Evolutionary conservation across 2,329 filamentous ascomycete genomes (phyloP).

Genomic region (Botrytis galanthina): DNA sequence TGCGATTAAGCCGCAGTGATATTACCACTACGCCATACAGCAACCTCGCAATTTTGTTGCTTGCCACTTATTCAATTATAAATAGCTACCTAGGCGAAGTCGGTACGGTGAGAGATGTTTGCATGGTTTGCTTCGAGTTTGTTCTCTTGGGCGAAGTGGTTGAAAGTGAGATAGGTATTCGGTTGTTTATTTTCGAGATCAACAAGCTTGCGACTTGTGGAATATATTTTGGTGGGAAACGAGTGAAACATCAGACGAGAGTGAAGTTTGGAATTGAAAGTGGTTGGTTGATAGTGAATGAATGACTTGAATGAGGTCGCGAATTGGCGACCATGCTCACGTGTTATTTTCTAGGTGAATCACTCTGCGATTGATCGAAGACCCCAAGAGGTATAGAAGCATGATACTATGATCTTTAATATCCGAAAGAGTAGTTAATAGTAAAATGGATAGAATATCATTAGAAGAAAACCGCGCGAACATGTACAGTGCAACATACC

Average conservation of each 20-base stretch:
- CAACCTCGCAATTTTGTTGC: conserved; percentile 10
- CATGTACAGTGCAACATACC: no score
- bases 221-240: not conserved
- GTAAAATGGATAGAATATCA: not conserved
- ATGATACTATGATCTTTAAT: not conserved
- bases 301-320: not conserved
- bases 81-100: not conserved
- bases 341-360: not conserved
- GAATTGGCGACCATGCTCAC: not conserved
- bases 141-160: not conserved
- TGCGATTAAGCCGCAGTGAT: not conserved
- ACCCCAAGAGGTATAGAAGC: rapidly evolving
- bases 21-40: conserved; percentile 9
- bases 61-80: not conserved
- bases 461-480: not conserved
- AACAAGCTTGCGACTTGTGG: not conserved
- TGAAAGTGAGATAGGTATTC: not conserved
- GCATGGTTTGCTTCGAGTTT: not conserved
- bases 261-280: not conserved
- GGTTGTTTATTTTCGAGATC: not conserved
- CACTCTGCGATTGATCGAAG: no score
- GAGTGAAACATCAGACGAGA: not conserved
- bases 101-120: not conserved
- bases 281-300: not conserved
- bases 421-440: not conserved